Evolutionary conservation across 371 early-diverging fungal species (phyloP).

Genomic region (Fennellomyces sp.): DNA sequence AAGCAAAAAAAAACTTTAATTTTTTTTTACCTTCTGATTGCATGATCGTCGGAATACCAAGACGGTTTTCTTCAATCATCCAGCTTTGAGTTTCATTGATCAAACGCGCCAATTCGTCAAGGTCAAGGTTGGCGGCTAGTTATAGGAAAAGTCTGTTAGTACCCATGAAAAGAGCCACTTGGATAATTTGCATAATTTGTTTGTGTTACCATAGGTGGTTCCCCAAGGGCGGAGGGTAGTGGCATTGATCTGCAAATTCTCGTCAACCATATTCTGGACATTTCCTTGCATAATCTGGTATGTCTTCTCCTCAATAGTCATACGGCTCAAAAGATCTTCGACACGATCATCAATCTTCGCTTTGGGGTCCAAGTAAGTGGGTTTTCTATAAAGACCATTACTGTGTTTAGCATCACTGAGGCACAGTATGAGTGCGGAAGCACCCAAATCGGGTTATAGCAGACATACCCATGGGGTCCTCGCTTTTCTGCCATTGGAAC

Average conservation of each 20-base stretch:
- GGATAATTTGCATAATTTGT: neutral
- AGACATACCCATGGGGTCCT: neutral
- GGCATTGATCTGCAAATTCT: conserved; percentile 13
- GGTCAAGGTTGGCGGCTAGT: conserved; percentile 18
- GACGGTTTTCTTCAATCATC: conserved; percentile 16
- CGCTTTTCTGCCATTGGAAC: neutral
- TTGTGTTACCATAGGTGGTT: conserved; percentile 13
- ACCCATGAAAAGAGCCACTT: neutral
- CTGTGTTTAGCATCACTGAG: too few species aligned
- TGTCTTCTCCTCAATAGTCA: conserved; percentile 20
- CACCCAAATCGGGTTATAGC: neutral
- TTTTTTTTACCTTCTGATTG: conserved; percentile 23
- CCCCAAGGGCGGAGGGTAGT: conserved; percentile 13
- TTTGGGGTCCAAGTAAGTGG: conserved; percentile 12
- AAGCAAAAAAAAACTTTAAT: neutral
- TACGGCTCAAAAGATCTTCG: conserved; percentile 22
- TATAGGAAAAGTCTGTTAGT: neutral
- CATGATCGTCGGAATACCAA: conserved; percentile 22
- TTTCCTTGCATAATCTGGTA: conserved; percentile 21
- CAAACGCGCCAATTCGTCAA: conserved; percentile 7
- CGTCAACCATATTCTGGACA: conserved; percentile 11
- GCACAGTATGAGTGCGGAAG: too few species aligned
- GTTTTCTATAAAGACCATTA: neutral
- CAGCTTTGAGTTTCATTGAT: conserved; percentile 21
- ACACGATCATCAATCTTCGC: conserved; percentile 19